phyloP scores from a whole-genome alignment of 768 basidiomycete species.

The Lenzites betulinus region DNA sequence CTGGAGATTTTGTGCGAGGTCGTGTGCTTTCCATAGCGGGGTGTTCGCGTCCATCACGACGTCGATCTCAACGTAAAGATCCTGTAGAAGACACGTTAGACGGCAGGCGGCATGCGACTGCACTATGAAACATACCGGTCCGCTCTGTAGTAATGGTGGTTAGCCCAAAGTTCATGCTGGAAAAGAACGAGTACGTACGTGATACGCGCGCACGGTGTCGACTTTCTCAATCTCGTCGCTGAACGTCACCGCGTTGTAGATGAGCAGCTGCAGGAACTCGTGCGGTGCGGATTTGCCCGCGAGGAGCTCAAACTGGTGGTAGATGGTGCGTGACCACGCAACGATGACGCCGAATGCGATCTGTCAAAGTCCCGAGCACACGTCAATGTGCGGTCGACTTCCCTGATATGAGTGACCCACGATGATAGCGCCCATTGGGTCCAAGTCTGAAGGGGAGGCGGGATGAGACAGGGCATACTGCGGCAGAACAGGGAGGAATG shows the following conservation, averaged over 20 bases:
- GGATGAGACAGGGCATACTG: background rate
- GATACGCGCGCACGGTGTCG: conserved; percentile 93
- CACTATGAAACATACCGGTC: conserved; percentile 52
- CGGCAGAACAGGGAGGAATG: conserved; percentile 21
- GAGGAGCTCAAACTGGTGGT: conserved; percentile 79
- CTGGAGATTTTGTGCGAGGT: conserved; percentile 80
- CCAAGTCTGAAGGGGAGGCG: conserved; percentile 51
- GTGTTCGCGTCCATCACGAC: conserved; percentile 90
- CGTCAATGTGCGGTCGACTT: background rate
- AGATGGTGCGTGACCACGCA: conserved; percentile 77
- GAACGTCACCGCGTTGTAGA: conserved; percentile 92
- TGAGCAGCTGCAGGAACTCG: conserved; percentile 87
- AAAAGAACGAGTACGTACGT: conserved; percentile 55
- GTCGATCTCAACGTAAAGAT: conserved; percentile 95
- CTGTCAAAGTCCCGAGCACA: conserved; percentile 40
- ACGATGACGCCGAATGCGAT: conserved; percentile 79
- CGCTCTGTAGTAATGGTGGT: conserved; percentile 51
- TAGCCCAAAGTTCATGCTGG: background rate
- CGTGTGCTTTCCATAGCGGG: conserved; percentile 87
- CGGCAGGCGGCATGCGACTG: background rate
- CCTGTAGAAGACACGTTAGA: conserved; percentile 33
- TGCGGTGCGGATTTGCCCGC: conserved; percentile 92
- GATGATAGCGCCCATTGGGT: conserved; percentile 76
- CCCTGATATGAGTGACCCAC: conserved; percentile 43
- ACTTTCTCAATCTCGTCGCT: conserved; percentile 82